These are phyloP conservation scores for Zygosaccharomyces sapae DNA, from an alignment of 1,139 yeast species.

Conservation along the genomic window DNA sequence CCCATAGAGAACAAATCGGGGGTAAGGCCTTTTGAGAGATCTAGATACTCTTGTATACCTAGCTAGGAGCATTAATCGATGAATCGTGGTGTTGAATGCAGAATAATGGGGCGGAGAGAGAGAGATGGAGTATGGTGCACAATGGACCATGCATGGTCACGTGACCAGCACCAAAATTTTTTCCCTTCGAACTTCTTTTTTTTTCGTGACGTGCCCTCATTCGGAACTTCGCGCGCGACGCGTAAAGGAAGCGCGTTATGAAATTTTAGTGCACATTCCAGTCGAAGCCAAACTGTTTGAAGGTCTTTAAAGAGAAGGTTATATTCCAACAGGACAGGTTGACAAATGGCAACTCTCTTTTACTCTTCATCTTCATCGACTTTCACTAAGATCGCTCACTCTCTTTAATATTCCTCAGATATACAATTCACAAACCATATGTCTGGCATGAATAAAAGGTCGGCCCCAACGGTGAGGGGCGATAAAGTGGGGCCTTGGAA, in stretches of 20 bases:
- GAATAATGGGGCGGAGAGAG: background rate
- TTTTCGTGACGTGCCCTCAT: conserved; percentile 3
- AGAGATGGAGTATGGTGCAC: background rate
- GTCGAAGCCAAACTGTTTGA: background rate
- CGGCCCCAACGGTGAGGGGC: conserved; percentile 28
- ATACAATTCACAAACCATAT: background rate
- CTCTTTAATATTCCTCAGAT: background rate
- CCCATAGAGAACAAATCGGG: conserved; percentile 93
- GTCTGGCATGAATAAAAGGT: conserved; percentile 19
- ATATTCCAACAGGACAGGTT: conserved; percentile 1
- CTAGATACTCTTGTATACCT: conserved; percentile 3
- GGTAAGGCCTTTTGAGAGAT: conserved; percentile 16
- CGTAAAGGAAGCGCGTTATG: conserved; percentile 2
- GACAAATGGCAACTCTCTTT: background rate
- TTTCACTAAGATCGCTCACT: background rate
- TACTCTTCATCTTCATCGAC: background rate
- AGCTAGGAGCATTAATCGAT: conserved; percentile 2
- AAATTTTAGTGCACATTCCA: conserved; percentile 1
- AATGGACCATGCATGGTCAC: background rate
- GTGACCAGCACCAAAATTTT: conserved; percentile 1
- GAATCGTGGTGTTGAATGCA: background rate
- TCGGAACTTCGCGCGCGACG: conserved; percentile 3
- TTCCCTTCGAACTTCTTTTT: background rate
- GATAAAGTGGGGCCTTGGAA: conserved; percentile 90
- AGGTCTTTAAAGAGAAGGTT: conserved; percentile 3